Evolutionary conservation across 306 rosid genomes (phyloP), one percentile per base, ranked within the genome.

Genomic region (Echinosophora koreensis): DNA sequence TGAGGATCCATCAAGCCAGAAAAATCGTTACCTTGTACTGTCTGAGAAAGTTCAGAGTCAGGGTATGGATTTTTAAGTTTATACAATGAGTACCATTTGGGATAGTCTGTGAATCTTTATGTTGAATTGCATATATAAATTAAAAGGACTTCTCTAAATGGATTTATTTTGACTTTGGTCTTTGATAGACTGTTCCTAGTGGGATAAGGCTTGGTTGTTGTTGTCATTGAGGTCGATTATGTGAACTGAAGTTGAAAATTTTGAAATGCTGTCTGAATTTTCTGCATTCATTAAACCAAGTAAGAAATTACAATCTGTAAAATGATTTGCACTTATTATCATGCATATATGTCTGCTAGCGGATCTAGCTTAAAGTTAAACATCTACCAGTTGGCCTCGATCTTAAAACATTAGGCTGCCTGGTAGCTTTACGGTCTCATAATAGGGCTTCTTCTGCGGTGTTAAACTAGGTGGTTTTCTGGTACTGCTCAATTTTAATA

Each of bases 11-110:
- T 74, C 91, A 2, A 83, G 76, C 82, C 81, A 86, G 35, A 88
- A 81, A 66, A 92, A 80, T 69, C 97, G 97, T 50, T 90, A 85
- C 84, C 79, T 92, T 82, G 82, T 92, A 77, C 82, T 95, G 67
- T 92, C 93, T 0, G 97, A 92, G 69, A 71, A 68, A 64, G 79
- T 95, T 65, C 90, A 81, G 86, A 86, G 80, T 78, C 80, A 84
- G 44, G 93, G 98, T 90, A 46, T 44, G 50, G 3, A 9, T 44
- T 44, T 2, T 1, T 44, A 11, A 44, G 50, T 44, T 2, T 44
- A 44, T 44, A 44, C 10, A 44, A 44, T 44, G 50, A 3, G n/a
- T 44, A 10, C 14, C 11, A 0, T 41, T 41, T 44, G 50, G 3
- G 50, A 44, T 44, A 10, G 50, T 44, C 50, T 10, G 3, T 44